These are phyloP conservation scores for Backusella psychrophila DNA, from an alignment of 192 early-diverging fungal species.

Conservation along the genomic window DNA sequence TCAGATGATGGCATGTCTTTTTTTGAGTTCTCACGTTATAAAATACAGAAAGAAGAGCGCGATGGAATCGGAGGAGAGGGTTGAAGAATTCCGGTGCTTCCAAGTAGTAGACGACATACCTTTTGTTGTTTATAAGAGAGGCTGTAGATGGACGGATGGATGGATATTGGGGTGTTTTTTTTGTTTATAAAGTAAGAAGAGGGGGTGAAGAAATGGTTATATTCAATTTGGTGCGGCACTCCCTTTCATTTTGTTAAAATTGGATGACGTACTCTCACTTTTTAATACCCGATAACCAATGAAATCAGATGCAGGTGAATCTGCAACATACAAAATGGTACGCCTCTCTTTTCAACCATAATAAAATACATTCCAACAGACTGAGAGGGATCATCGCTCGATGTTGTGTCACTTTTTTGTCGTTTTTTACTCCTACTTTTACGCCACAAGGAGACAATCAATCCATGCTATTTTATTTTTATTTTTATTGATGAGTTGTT, in stretches of 20 bases:
- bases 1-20: slow-evolving; percentile 1
- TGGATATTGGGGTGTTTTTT: not conserved
- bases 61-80: not conserved
- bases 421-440: too few species aligned
- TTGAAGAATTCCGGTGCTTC: slow-evolving; percentile 11
- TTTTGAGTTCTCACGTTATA: slow-evolving; percentile 4
- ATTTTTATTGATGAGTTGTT: too few species aligned
- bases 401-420: too few species aligned
- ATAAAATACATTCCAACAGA: too few species aligned
- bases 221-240: not conserved
- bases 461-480: too few species aligned
- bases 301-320: not conserved
- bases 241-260: not conserved
- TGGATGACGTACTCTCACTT: not conserved
- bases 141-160: slow-evolving; percentile 1
- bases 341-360: too few species aligned
- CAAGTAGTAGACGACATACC: slow-evolving; percentile 18
- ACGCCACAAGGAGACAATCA: too few species aligned
- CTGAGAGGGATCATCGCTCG: too few species aligned
- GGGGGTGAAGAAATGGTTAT: slow-evolving; percentile 5
- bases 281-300: not conserved
- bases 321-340: too few species aligned
- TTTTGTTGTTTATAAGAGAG: slow-evolving; percentile 4
- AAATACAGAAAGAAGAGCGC: slow-evolving; percentile 5
- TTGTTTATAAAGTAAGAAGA: not conserved